These are phyloP conservation scores for Erucastrum elatum DNA, from an alignment of 345 rosid genomes.

Conservation along the genomic window DNA sequence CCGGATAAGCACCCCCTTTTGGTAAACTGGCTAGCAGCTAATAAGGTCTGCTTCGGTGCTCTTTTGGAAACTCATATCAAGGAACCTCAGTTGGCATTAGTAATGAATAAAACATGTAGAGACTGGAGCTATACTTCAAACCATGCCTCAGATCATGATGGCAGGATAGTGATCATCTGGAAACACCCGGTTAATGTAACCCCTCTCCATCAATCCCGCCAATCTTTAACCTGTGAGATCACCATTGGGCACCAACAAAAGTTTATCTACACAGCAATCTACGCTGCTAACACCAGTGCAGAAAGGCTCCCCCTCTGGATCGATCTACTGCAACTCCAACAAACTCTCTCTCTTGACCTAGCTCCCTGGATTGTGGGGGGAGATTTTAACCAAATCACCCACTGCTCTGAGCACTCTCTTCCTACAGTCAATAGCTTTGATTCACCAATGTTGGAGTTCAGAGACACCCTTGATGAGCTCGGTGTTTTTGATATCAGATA, in stretches of 20 bases:
- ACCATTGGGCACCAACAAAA: not conserved
- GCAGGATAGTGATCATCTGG: not conserved
- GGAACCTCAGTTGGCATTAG: not conserved
- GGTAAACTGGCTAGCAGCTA: not conserved
- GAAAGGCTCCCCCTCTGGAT: not conserved
- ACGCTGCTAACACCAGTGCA: not conserved
- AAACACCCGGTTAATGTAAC: not conserved
- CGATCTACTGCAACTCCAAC: not conserved
- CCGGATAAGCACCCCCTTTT: too few relatives aligned
- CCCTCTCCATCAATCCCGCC: not conserved
- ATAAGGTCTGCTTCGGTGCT: not conserved
- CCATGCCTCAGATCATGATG: not conserved
- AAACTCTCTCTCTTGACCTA: fast-evolving
- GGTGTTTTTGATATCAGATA: not conserved
- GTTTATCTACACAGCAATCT: not conserved
- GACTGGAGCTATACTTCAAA: not conserved
- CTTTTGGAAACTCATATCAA: not conserved
- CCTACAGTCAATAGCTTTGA: not conserved
- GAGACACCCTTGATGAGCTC: not conserved
- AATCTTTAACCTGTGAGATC: not conserved
- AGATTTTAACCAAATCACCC: not conserved
- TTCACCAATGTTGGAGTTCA: not conserved
- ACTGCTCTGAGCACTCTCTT: not conserved
- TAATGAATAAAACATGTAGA: not conserved
- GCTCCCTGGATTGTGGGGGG: not conserved